phyloP scores from a whole-genome alignment of 129 eudicot species.

The Pulicaria dysenterica region DNA sequence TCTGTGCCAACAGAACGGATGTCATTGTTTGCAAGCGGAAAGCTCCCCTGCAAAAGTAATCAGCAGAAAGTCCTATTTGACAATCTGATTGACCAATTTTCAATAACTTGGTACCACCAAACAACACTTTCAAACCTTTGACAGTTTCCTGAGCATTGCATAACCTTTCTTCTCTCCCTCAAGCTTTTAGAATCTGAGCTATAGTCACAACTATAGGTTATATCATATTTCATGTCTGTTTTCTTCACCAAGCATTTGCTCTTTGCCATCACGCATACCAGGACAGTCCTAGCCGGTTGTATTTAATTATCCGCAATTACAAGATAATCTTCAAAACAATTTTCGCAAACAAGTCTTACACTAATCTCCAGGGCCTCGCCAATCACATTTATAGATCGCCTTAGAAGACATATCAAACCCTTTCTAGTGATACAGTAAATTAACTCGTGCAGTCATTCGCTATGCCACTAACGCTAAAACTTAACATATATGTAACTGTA shows the following conservation, averaged over 20 bases:
- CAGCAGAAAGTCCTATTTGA: background rate
- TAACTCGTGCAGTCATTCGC: too few species aligned
- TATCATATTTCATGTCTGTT: too few species aligned
- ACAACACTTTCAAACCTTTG: background rate
- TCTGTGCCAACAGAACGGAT: background rate
- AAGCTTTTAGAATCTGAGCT: background rate
- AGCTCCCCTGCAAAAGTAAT: background rate
- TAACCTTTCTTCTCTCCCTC: slow-evolving; percentile 3
- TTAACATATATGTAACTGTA: background rate
- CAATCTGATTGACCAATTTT: slow-evolving; percentile 4
- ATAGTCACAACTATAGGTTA: background rate
- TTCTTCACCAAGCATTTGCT: too few species aligned
- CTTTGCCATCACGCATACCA: background rate
- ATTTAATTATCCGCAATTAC: background rate
- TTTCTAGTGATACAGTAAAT: too few species aligned
- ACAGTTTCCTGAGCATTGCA: background rate
- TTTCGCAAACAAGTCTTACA: background rate
- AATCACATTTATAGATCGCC: too few species aligned
- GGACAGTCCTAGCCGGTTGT: background rate
- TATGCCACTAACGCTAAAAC: background rate
- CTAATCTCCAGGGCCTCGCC: background rate
- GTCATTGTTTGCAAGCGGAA: background rate
- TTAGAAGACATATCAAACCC: too few species aligned
- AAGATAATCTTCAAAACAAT: background rate
- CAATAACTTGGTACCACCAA: background rate